Conservation (phyloP, 2,329 filamentous ascomycete species). For the Albophoma yamanashiensis region DNA sequence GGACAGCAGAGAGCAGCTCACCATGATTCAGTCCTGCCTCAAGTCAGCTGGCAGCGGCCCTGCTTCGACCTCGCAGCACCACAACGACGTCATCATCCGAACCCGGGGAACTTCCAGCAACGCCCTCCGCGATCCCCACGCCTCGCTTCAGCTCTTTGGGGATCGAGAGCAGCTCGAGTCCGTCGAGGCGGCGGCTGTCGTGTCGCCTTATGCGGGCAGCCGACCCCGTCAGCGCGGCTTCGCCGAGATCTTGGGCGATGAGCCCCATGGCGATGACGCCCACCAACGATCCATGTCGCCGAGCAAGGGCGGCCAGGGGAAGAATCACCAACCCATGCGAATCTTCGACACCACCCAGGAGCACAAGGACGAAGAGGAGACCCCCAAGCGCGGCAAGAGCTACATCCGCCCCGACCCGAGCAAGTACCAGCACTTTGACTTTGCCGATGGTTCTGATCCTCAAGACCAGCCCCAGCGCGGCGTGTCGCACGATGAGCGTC, state of each 20-base stretch:
- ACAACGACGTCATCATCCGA: slow-evolving; percentile 28
- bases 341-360: slow-evolving; percentile 48
- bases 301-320: slow-evolving; percentile 41
- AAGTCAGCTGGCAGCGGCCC: slow-evolving; percentile 32
- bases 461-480: slow-evolving; percentile 34
- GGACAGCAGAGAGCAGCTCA: slow-evolving; percentile 74
- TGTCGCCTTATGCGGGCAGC: slow-evolving; percentile 50
- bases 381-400: slow-evolving; percentile 27
- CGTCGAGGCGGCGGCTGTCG: slow-evolving; percentile 32
- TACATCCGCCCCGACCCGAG: slow-evolving; percentile 57
- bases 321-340: slow-evolving; percentile 52
- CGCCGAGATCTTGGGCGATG: slow-evolving; percentile 59
- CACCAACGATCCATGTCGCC: slow-evolving; percentile 40
- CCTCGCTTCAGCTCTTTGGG: slow-evolving; percentile 65
- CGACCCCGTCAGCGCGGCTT: slow-evolving; percentile 56
- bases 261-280: slow-evolving; percentile 29
- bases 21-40: slow-evolving; percentile 56
- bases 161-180: slow-evolving; percentile 53
- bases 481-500: slow-evolving; percentile 26
- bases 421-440: slow-evolving; percentile 81
- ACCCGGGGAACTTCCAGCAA: slow-evolving; percentile 43
- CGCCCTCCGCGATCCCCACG: slow-evolving; percentile 52
- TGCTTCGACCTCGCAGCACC: slow-evolving; percentile 16
- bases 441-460: slow-evolving; percentile 54
- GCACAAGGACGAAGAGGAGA: slow-evolving; percentile 29